Percentiles rank a stretch among this genome's conserved stretches.
These are phyloP conservation scores for Aspergillus ochraceoroseus DNA, from an alignment of 2,329 filamentous ascomycete genomes.

Conservation along the genomic window DNA sequence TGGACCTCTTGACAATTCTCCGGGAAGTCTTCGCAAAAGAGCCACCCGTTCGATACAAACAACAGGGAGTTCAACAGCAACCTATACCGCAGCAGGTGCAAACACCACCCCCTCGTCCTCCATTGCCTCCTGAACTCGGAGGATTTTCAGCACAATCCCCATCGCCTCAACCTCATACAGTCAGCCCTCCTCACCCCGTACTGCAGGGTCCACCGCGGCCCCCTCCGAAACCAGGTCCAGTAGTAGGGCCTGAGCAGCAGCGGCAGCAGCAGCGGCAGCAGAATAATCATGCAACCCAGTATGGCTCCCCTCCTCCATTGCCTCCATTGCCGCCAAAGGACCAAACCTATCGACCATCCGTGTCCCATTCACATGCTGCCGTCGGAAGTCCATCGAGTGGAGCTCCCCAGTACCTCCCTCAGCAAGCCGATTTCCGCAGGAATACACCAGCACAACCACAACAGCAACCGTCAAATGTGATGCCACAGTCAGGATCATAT, in stretches of 20 bases:
- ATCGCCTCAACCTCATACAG: slow-evolving; percentile 11
- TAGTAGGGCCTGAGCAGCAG: slow-evolving; percentile 17
- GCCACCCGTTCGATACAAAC: slow-evolving; percentile 77
- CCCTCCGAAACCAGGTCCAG: slow-evolving; percentile 37
- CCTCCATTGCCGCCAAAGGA: slow-evolving; percentile 39
- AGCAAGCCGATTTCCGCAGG: slow-evolving; percentile 25
- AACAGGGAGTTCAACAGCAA: slow-evolving; percentile 35
- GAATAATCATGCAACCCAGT: slow-evolving; percentile 24
- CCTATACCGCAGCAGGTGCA: slow-evolving; percentile 33
- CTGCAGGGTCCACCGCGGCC: slow-evolving; percentile 31
- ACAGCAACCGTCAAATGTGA: slow-evolving; percentile 15
- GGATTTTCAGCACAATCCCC: slow-evolving; percentile 36
- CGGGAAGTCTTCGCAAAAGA: slow-evolving; percentile 90
- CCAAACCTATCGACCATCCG: slow-evolving; percentile 19
- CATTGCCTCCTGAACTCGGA: slow-evolving; percentile 61
- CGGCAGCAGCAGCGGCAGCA: slow-evolving; percentile 14
- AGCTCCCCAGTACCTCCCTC: slow-evolving; percentile 28
- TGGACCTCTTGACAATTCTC: slow-evolving; percentile 76
- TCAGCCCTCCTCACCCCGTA: slow-evolving; percentile 15
- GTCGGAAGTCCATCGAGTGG: slow-evolving; percentile 11
- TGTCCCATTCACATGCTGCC: slow-evolving; percentile 14
- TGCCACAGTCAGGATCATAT: slow-evolving; percentile 17
- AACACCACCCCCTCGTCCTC: slow-evolving; percentile 64
- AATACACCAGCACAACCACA: slow-evolving; percentile 7
- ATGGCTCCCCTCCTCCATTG: slow-evolving; percentile 32